These are phyloP conservation scores for Centrapalus pauciflorus DNA, from an alignment of 129 eudicot species.

Conservation along the genomic window DNA sequence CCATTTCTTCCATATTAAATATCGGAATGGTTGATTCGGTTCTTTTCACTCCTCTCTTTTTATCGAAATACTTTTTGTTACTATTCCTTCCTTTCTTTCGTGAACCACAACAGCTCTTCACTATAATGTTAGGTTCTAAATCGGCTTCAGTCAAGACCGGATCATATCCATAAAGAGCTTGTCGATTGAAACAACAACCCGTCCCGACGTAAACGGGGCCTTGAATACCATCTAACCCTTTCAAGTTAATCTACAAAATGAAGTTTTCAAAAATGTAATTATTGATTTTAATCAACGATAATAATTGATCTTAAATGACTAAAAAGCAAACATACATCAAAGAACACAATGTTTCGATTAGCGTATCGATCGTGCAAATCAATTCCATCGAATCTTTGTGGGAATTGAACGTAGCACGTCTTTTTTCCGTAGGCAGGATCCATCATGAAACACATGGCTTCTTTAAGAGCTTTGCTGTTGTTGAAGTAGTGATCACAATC, in stretches of 20 bases:
- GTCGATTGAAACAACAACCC: conserved; percentile 61
- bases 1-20: conserved; percentile 38
- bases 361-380: conserved; percentile 93
- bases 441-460: conserved; percentile 97
- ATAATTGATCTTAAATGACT: not conserved
- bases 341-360: conserved; percentile 82
- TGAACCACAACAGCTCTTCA: conserved; percentile 44
- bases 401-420: conserved; percentile 86
- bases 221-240: conserved; percentile 61
- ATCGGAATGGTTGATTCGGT: conserved; percentile 41
- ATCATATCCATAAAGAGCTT: conserved; percentile 62
- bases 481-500: conserved; percentile 97
- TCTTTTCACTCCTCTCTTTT: conserved; percentile 34
- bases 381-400: conserved; percentile 91
- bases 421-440: conserved; percentile 78
- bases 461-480: conserved; percentile 86
- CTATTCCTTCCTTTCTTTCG: conserved; percentile 43
- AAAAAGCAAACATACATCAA: conserved; percentile 54
- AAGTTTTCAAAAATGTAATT: not conserved
- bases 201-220: conserved; percentile 68
- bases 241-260: conserved; percentile 49
- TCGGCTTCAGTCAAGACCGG: conserved; percentile 40
- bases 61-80: conserved; percentile 35
- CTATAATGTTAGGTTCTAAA: conserved; percentile 35
- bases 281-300: not conserved